phyloP scores from a whole-genome alignment of 257 asterid genomes.

The Ilex asprella region DNA sequence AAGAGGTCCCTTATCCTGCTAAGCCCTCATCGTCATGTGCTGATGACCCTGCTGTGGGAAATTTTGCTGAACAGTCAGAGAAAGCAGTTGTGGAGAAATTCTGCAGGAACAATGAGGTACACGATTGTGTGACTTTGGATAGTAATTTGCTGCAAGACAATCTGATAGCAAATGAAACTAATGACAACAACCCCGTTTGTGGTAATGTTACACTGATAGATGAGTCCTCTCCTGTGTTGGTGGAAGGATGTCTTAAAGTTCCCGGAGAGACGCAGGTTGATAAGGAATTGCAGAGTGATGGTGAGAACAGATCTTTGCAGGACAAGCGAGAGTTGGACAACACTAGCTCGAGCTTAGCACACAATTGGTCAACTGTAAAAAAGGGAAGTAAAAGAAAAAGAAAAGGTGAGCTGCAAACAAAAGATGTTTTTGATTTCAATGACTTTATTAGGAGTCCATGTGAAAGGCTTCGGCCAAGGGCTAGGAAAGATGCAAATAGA shows the following conservation, averaged over 20 bases:
- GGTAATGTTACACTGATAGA: conserved; percentile 8
- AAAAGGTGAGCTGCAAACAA: conserved; percentile 30
- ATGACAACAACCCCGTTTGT: conserved; percentile 22
- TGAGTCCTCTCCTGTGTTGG: conserved; percentile 15
- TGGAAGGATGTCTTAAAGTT: conserved; percentile 16
- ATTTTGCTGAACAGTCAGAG: conserved; percentile 16
- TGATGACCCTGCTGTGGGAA: conserved; percentile 11
- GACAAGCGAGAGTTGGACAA: conserved; percentile 21
- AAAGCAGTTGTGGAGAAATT: conserved; percentile 18
- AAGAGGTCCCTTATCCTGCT: conserved; percentile 23
- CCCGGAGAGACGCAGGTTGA: conserved; percentile 12
- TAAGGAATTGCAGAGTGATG: conserved; percentile 13
- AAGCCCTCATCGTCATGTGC: conserved; percentile 22
- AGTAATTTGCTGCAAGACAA: conserved; percentile 23
- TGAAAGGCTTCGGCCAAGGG: conserved; percentile 84
- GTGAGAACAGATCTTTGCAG: conserved; percentile 4
- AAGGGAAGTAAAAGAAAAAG: conserved; percentile 49
- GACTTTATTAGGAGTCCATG: conserved; percentile 76
- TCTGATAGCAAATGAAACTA: conserved; percentile 16
- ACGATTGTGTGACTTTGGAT: conserved; percentile 12
- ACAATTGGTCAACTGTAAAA: conserved; percentile 9
- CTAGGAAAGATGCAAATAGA: conserved; percentile 20
- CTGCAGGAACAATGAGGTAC: conserved; percentile 12
- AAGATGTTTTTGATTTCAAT: conserved; percentile 18
- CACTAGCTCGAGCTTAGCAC: conserved; percentile 12